Evolutionary conservation across 2,329 filamentous ascomycete species (phyloP).

Genomic region (Furcasterigmium sp.): DNA sequence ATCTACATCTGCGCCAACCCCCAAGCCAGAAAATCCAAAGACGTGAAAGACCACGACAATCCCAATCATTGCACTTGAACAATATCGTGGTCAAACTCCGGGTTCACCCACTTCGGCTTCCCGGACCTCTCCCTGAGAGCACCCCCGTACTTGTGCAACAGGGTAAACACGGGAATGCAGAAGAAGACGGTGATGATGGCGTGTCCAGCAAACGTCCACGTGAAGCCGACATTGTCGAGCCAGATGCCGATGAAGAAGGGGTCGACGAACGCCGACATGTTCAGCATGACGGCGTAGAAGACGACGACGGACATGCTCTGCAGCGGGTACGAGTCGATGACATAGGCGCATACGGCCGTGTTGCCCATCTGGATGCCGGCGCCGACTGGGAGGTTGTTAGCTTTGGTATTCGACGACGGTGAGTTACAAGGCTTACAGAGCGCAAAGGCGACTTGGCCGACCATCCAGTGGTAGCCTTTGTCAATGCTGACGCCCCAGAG

Average conservation of each 20-base stretch:
- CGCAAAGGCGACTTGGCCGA: slow-evolving; percentile 50
- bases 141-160: slow-evolving; percentile 33
- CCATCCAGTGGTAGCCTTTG: slow-evolving; percentile 48
- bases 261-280: slow-evolving; percentile 39
- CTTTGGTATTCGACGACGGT: neutral
- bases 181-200: slow-evolving; percentile 37
- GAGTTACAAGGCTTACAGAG: slow-evolving; percentile 31
- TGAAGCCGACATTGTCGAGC: slow-evolving; percentile 38
- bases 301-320: slow-evolving; percentile 49
- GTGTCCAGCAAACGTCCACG: slow-evolving; percentile 44
- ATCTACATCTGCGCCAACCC: no score
- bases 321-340: slow-evolving; percentile 50
- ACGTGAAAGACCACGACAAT: no score
- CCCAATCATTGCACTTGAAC: neutral
- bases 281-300: slow-evolving; percentile 49
- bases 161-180: slow-evolving; percentile 27
- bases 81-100: slow-evolving; percentile 25
- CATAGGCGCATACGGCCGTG: slow-evolving; percentile 44
- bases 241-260: slow-evolving; percentile 46
- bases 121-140: slow-evolving; percentile 27
- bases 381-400: slow-evolving; percentile 30
- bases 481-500: slow-evolving; percentile 53
- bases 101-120: slow-evolving; percentile 38
- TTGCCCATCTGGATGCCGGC: slow-evolving; percentile 53
- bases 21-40: no score